These are phyloP conservation scores for Zymoseptoria pseudotritici DNA, from an alignment of 2,329 filamentous ascomycete genomes.

Conservation along the genomic window DNA sequence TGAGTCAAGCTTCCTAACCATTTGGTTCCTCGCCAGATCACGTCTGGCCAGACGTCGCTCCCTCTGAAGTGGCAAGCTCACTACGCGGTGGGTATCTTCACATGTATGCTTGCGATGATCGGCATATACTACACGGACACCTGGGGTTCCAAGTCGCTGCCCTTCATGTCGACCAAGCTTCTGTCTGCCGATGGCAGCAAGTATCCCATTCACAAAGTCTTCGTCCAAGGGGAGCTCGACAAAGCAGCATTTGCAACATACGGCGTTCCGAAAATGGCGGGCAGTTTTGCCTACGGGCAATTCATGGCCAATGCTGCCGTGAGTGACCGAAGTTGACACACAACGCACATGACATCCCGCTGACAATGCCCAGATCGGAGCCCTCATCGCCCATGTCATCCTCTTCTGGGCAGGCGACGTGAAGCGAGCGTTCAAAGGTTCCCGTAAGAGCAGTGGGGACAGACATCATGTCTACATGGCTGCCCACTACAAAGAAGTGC, in stretches of 20 bases:
- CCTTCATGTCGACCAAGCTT: constrained; percentile 50
- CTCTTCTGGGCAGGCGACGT: constrained; percentile 52
- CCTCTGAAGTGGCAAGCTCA: constrained; percentile 44
- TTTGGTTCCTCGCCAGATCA: constrained; percentile 36
- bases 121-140: constrained; percentile 46
- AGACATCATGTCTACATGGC: constrained; percentile 48
- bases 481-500: constrained; percentile 46
- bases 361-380: constrained; percentile 38
- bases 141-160: constrained; percentile 42
- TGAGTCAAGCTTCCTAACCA: neutral
- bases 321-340: neutral
- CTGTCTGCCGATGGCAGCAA: constrained; percentile 33
- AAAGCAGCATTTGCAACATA: constrained; percentile 35
- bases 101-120: constrained; percentile 46
- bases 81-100: constrained; percentile 38
- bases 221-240: constrained; percentile 37
- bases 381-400: constrained; percentile 45
- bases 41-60: constrained; percentile 45
- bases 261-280: constrained; percentile 44
- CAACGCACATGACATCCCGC: neutral
- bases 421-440: constrained; percentile 41
- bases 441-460: constrained; percentile 39
- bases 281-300: constrained; percentile 39
- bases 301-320: constrained; percentile 51
- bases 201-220: constrained; percentile 35